phyloP scores from a whole-genome alignment of 2,329 filamentous ascomycete species.

The Fusarium albosuccineum region DNA sequence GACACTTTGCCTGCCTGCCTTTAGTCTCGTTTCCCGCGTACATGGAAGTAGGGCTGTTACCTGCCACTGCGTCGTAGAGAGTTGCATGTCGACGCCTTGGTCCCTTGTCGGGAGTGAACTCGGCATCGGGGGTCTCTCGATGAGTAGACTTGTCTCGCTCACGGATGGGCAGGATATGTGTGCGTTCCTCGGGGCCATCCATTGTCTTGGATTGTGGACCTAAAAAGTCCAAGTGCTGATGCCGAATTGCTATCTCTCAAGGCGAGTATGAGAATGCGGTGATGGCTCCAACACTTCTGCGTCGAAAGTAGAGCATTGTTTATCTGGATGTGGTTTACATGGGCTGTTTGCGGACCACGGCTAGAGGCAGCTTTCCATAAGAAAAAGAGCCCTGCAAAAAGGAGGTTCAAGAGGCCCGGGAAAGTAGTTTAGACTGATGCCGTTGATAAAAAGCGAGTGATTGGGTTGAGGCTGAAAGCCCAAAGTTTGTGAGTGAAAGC shows the following conservation, averaged over 20 bases:
- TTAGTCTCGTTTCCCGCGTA: constrained; percentile 41
- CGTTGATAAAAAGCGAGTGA: not conserved
- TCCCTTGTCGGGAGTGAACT: constrained; percentile 23
- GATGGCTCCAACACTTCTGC: constrained; percentile 7
- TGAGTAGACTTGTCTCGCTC: constrained; percentile 25
- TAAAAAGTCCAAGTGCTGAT: not conserved
- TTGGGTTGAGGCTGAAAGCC: constrained; percentile 23
- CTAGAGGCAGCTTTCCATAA: not conserved
- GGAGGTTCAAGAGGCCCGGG: too few relatives aligned
- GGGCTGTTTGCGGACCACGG: not conserved
- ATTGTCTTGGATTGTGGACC: constrained; percentile 8
- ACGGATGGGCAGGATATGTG: constrained; percentile 14
- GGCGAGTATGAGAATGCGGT: constrained; percentile 20
- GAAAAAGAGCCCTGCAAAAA: not conserved
- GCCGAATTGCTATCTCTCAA: constrained; percentile 12
- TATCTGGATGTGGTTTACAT: constrained; percentile 7
- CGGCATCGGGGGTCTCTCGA: constrained; percentile 16
- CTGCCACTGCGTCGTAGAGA: constrained; percentile 80
- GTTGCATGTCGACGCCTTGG: constrained; percentile 59
- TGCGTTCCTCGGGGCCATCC: constrained; percentile 20
- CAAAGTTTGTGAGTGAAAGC: constrained; percentile 30
- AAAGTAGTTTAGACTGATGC: not conserved
- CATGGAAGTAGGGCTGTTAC: constrained; percentile 54
- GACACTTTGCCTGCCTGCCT: constrained; percentile 49
- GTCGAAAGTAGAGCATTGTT: constrained; percentile 30